Evolutionary conservation across 1,139 yeast genomes (phyloP), one percentile per base, ranked within the genome.

Genomic region (Eremothecium coryli): DNA sequence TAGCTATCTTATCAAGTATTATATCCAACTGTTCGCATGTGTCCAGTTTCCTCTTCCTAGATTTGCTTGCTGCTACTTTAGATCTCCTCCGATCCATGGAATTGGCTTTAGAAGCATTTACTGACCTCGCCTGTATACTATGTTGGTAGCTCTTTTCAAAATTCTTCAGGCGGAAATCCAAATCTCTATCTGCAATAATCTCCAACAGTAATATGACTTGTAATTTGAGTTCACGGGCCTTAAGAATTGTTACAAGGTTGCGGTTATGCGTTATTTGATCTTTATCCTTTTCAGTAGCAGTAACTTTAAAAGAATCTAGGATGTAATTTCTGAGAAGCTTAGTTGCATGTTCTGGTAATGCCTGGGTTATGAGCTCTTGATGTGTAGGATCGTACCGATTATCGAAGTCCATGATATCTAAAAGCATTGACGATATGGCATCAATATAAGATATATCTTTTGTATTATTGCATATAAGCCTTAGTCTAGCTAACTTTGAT

Each of bases 201-300:
- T 81, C 90, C 33, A 80, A 53, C 2, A 76, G 50, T 0, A 79
- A 44, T 1, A 80, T 55, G 0, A 78, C 61, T 49, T 81, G 93
- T 13, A 81, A 57, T 48, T 78, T 84, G 1, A 81, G 71, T 46
- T 81, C 93, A 25, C 88, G 62, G 1, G 73, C 59, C 45, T 77
- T 79, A 37, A 78, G 58, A 17, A 54, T 38, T 4, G 30, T 33
- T 2, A 35, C 23, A 4, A 54, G 20, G 20, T 45, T 51, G 3
- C 28, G 24, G 9, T 30, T 5, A 35, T 18, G 11, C 32, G 23
- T 23, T 17, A 21, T 18, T 26, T 11, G 12, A 21, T n/a, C 10
- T 7, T 29, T 22, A 6, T n/a, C 15, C 4, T 13, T 12, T 4
- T 18, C 16, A 9, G 25, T 24, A 8, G 16, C 12, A 27, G 25